Base-by-base conservation (phyloP, 495 filamentous ascomycete species). In the Entonaema liquescens region DNA sequence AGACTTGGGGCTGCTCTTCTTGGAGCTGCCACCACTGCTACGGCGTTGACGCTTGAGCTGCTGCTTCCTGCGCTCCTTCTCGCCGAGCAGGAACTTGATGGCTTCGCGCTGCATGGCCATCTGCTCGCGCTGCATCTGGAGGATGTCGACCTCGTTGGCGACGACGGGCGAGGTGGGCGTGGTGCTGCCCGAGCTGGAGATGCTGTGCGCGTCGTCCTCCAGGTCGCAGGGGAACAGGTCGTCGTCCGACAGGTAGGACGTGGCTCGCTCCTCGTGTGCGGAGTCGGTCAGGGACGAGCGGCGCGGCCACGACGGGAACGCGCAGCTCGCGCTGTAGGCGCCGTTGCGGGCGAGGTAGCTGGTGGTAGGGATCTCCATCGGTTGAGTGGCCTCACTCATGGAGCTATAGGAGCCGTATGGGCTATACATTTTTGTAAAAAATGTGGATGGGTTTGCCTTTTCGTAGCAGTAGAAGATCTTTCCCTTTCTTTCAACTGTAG, bases 331-430 rank as follows among this genome's bases (percentile, higher is more conserved):
- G 63, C 80, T 80, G 71, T 81, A 76, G 5, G 69, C 65, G 3
- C 67, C 52, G 65, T 73, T 72, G 64, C 75, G 70, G 11, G 79
- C 74, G 25, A 80, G 79, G 31, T 79, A 80, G 68, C 76, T 77
- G 62, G 75, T 81, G 31, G 81, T 78, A 31, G 80, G 77, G 69
- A 88, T 88, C 70, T 88, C 86, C 71, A 87, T 81, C 65, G 86
- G 84, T 50, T 82, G 77, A 5, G 85, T 71, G 31, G 76, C 81
- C 52, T 76, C 79, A 70, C 74, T 78, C 61, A 78, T 79, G 23
- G 78, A 78, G 76, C 79, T 81, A 65, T 79, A 78, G 4, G 80
- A 83, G 61, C 81, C 79, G 76, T 80, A 83, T 60, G 80, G 81
- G 57, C 80, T 80, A 74, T 80, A 85, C 83, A 83, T 84, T 57